These are phyloP conservation scores for Myxozyma lipomycoides DNA, from an alignment of 805 yeast species.

Conservation along the genomic window DNA sequence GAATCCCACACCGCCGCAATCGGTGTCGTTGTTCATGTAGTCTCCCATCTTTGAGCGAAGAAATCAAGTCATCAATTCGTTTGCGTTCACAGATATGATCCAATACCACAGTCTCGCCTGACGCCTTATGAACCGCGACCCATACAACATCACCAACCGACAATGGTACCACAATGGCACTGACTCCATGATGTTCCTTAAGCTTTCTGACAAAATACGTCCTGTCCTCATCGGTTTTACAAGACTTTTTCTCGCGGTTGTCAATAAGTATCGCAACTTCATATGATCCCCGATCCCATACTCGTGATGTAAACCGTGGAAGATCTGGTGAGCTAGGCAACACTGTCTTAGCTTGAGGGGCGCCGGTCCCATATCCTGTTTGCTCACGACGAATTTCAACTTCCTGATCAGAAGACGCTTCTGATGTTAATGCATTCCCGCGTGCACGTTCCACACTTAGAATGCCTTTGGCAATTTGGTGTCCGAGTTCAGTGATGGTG, in stretches of 20 bases:
- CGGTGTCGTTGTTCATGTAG: constrained; percentile 83
- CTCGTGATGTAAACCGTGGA: constrained; percentile 11
- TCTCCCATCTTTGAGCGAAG: constrained; percentile 82
- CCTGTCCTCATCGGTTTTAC: constrained; percentile 59
- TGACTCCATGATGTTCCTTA: constrained; percentile 44
- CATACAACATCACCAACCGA: constrained; percentile 86
- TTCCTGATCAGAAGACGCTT: no score
- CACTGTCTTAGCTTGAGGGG: neutral
- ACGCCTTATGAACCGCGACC: constrained; percentile 66
- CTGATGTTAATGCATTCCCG: neutral
- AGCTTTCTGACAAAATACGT: constrained; percentile 63
- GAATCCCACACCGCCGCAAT: constrained; percentile 62
- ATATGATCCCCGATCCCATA: constrained; percentile 62
- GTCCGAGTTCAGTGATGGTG: constrained; percentile 61
- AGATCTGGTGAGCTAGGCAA: neutral
- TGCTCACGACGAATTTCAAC: no score
- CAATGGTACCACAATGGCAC: constrained; percentile 53
- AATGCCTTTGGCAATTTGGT: constrained; percentile 51
- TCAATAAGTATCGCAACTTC: constrained; percentile 65
- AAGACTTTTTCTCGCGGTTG: constrained; percentile 75
- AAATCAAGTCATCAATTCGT: constrained; percentile 77
- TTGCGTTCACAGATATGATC: constrained; percentile 89
- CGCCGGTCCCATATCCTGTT: no score
- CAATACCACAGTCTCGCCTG: constrained; percentile 62
- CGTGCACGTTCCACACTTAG: constrained; percentile 31